A percentile compares a stretch with the other conserved stretches of the same genome.
These are phyloP conservation scores for Pleodorina starrii DNA, from an alignment of 139 green algal species.

Conservation along the genomic window DNA sequence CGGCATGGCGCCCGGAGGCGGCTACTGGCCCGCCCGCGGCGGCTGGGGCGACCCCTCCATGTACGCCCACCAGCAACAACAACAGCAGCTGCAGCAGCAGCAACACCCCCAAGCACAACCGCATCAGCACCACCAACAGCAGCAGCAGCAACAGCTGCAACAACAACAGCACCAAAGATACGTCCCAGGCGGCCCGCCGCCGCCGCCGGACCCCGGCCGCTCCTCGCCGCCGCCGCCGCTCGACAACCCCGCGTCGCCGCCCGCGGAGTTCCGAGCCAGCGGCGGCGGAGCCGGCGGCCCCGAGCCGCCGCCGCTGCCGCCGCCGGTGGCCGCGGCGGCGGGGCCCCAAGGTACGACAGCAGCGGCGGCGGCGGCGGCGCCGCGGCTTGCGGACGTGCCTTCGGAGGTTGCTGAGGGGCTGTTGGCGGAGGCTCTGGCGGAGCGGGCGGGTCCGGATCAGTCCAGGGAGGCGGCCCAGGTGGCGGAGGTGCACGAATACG, in stretches of 20 bases:
- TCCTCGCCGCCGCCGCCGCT: neutral
- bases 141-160: neutral
- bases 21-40: neutral
- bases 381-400: neutral
- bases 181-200: neutral
- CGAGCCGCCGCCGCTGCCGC: neutral
- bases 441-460: slow-evolving; percentile 4
- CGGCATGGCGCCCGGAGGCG: slow-evolving; percentile 3
- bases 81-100: slow-evolving; percentile 11
- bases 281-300: neutral
- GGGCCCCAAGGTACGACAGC: no score
- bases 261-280: neutral
- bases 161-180: slow-evolving; percentile 4
- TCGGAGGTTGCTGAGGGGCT: slow-evolving; percentile 19
- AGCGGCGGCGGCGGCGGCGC: neutral
- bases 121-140: neutral
- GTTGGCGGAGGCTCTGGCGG: slow-evolving; percentile 32
- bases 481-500: slow-evolving; percentile 34
- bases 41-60: slow-evolving; percentile 20
- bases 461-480: slow-evolving; percentile 21
- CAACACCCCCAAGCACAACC: neutral
- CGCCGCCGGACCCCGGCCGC: slow-evolving; percentile 15
- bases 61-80: slow-evolving; percentile 19
- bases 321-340: neutral
- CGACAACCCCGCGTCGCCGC: neutral